Percentiles rank a stretch among this genome's conserved stretches.
Conservation (phyloP, 2,329 filamentous ascomycete genomes). For the Xylariaceae sp. region DNA sequence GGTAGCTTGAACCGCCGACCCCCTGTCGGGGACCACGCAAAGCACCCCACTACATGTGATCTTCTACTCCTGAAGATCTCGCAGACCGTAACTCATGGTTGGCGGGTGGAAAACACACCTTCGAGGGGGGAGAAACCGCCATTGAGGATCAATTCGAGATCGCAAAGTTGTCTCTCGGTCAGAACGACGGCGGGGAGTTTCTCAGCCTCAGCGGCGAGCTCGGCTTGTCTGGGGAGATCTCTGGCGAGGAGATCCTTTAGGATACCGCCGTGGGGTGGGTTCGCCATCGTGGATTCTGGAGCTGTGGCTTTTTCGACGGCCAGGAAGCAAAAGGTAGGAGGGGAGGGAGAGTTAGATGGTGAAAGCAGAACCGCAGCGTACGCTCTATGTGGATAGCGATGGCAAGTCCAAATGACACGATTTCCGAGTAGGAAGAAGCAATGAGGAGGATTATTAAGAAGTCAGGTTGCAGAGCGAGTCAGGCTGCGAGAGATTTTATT, state of each 20-base stretch:
- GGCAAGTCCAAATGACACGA: no score
- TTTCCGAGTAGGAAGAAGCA: no score
- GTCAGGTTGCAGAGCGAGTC: no score
- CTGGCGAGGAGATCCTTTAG: slow-evolving; percentile 97
- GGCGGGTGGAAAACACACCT: slow-evolving; percentile 54
- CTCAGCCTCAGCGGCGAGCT: slow-evolving; percentile 83
- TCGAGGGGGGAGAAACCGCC: slow-evolving; percentile 97
- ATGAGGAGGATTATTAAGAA: no score
- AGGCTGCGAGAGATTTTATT: no score
- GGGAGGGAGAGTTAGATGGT: not conserved
- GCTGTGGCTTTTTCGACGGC: not conserved
- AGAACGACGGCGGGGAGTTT: slow-evolving; percentile 78
- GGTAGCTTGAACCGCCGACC: not conserved
- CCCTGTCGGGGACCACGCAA: not conserved
- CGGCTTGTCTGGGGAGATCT: slow-evolving; percentile 75
- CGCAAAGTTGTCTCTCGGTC: slow-evolving; percentile 92
- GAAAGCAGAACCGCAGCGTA: not conserved
- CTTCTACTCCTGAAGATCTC: slow-evolving; percentile 1
- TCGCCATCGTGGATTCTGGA: slow-evolving; percentile 51
- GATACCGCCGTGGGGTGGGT: slow-evolving; percentile 80
- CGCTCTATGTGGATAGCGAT: not conserved
- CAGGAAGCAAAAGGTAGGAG: not conserved
- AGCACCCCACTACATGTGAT: slow-evolving; percentile 7
- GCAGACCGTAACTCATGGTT: not conserved
- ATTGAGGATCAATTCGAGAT: slow-evolving; percentile 94